A percentile compares a stretch with the other conserved stretches of the same genome.
Evolutionary conservation across 1,139 yeast species (phyloP).

Genomic region (Hemisphaericaspora subhashii): DNA sequence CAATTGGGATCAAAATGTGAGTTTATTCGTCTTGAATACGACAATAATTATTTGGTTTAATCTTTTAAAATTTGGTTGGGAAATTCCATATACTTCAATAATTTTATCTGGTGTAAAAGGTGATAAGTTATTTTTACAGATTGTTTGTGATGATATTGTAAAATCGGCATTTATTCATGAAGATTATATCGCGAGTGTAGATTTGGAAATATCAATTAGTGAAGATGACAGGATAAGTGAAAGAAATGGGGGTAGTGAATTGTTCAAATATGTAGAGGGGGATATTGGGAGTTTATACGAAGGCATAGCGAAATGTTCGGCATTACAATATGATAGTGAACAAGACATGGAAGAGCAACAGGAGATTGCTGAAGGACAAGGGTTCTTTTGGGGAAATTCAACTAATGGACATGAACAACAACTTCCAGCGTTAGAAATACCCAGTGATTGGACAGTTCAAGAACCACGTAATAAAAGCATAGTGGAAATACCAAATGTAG

Average conservation of each 20-base stretch:
- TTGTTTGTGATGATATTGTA: constrained; percentile 23
- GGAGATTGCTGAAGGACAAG: constrained; percentile 9
- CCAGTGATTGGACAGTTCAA: constrained; percentile 22
- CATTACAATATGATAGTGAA: constrained; percentile 34
- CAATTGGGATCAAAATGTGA: constrained; percentile 5
- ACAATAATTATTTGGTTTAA: constrained; percentile 38
- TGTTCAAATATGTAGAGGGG: constrained; percentile 11
- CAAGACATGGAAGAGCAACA: constrained; percentile 22
- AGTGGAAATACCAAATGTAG: constrained; percentile 22
- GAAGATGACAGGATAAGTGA: background rate
- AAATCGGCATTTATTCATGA: constrained; percentile 1
- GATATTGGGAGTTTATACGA: constrained; percentile 27
- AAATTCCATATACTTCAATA: constrained; percentile 40
- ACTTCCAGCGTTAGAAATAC: constrained; percentile 20
- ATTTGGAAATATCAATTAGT: constrained; percentile 15
- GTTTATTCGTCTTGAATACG: constrained; percentile 41
- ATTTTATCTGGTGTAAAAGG: constrained; percentile 39
- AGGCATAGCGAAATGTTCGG: constrained; percentile 40
- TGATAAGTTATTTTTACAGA: constrained; percentile 33
- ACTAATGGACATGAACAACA: constrained; percentile 8
- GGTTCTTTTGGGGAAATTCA: constrained; percentile 2
- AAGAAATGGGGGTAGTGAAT: constrained; percentile 7
- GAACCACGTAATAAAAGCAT: background rate
- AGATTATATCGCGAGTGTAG: constrained; percentile 23
- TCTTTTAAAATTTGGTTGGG: constrained; percentile 31